These are phyloP conservation scores for Aspergillus udagawae DNA, from an alignment of 2,329 filamentous ascomycete species.

Conservation along the genomic window DNA sequence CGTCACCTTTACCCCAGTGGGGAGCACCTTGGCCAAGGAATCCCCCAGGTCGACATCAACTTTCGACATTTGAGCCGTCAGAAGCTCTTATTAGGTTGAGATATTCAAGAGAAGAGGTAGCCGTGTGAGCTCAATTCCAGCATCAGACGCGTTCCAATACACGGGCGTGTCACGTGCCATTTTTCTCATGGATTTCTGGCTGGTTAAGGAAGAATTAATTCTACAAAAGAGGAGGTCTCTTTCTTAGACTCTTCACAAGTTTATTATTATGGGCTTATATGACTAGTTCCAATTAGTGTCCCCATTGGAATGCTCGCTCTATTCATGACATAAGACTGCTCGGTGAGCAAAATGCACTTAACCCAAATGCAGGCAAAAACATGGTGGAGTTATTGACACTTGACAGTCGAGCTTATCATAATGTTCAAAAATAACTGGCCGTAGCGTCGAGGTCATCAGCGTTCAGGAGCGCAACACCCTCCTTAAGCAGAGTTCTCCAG, in stretches of 20 bases:
- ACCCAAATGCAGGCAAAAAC: not conserved
- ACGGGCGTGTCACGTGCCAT: conserved; percentile 14
- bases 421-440: conserved; percentile 33
- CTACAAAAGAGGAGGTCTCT: not conserved
- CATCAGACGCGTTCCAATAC: conserved; percentile 8
- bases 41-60: conserved; percentile 37
- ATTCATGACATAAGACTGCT: not conserved
- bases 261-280: not conserved
- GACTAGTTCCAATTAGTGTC: not conserved
- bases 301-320: not conserved
- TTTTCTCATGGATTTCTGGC: not conserved
- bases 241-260: not conserved
- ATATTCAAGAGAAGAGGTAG: not conserved
- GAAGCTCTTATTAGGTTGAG: not conserved
- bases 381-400: not conserved
- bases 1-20: conserved; percentile 56
- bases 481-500: conserved; percentile 55
- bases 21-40: conserved; percentile 50
- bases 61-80: conserved; percentile 21
- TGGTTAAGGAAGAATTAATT: not conserved
- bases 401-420: not conserved
- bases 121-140: conserved; percentile 1
- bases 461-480: conserved; percentile 60
- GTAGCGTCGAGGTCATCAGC: conserved; percentile 59
- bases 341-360: not conserved